Percentiles rank a stretch among this genome's conserved stretches.
phyloP scores from a whole-genome alignment of 129 eudicot species.

The Pseudognaphalium luteoalbum region DNA sequence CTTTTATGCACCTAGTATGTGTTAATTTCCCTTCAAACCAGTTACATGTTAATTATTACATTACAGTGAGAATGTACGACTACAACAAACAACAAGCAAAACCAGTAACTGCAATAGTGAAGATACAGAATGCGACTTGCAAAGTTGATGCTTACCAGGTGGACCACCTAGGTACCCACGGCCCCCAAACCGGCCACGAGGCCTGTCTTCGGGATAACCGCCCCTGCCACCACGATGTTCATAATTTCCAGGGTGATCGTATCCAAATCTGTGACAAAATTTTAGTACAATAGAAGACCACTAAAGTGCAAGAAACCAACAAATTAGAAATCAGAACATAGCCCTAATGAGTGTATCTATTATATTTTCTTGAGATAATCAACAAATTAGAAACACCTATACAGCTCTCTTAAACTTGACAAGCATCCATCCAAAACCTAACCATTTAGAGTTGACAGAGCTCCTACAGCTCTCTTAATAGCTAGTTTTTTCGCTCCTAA shows the following conservation, averaged over 20 bases:
- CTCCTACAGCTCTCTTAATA: no score
- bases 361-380: not conserved
- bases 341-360: not conserved
- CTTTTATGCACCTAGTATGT: not conserved
- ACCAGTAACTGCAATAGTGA: not conserved
- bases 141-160: constrained; percentile 50
- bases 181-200: constrained; percentile 78
- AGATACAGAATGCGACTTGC: not conserved
- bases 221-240: constrained; percentile 85
- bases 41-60: not conserved
- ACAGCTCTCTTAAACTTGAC: not conserved
- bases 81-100: not conserved
- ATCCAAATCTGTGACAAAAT: constrained; percentile 61
- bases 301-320: not conserved
- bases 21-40: not conserved
- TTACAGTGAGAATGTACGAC: not conserved
- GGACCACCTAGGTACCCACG: constrained; percentile 86
- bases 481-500: not conserved
- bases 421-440: not conserved
- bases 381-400: not conserved
- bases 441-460: no score
- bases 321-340: no score
- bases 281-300: not conserved
- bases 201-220: constrained; percentile 85
- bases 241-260: constrained; percentile 79